Conservation (phyloP, 805 yeast species). For the Starmerella apicola region DNA sequence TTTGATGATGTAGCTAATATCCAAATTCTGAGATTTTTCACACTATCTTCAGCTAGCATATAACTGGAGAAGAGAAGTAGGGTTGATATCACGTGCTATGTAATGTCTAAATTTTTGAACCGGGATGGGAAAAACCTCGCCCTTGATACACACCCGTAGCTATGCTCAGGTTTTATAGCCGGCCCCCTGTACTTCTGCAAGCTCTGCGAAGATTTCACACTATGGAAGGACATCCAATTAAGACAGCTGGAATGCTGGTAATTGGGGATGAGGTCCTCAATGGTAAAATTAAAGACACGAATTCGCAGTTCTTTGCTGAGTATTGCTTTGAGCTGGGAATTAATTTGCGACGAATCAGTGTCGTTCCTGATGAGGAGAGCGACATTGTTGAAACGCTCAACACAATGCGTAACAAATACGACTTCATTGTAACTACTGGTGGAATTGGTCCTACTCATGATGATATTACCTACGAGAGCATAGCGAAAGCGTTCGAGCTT, state of each 20-base stretch:
- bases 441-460: constrained; percentile 85
- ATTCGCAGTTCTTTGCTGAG: constrained; percentile 59
- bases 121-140: too few species aligned
- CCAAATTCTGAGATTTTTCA: too few species aligned
- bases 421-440: constrained; percentile 59
- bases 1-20: too few species aligned
- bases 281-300: constrained; percentile 72
- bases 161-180: too few species aligned
- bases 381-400: constrained; percentile 48
- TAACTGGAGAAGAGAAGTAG: too few species aligned
- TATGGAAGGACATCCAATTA: constrained; percentile 2
- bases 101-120: too few species aligned
- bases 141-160: too few species aligned
- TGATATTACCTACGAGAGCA: constrained; percentile 67
- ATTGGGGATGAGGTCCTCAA: constrained; percentile 85
- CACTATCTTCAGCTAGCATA: too few species aligned
- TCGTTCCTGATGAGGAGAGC: constrained; percentile 62
- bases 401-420: constrained; percentile 40
- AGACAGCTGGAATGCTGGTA: constrained; percentile 31
- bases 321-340: constrained; percentile 58
- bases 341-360: constrained; percentile 51
- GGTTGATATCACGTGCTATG: too few species aligned
- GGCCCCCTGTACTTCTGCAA: too few species aligned
- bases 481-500: constrained; percentile 53
- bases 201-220: too few species aligned